Evolutionary conservation across 495 filamentous ascomycete species (phyloP).

Genomic region (Penicillium goetzii): DNA sequence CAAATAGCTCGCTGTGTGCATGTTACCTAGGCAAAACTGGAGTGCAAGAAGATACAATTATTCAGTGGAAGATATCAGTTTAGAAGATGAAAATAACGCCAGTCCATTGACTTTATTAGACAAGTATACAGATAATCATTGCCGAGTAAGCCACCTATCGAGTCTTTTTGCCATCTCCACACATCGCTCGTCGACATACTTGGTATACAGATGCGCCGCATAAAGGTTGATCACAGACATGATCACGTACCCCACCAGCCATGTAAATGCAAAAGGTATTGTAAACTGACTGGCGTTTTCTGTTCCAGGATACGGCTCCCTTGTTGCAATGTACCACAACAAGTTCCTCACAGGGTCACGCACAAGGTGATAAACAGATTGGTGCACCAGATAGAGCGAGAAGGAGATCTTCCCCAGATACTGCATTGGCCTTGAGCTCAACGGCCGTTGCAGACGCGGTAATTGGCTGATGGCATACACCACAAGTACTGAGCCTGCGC

Average conservation of each 20-base stretch:
- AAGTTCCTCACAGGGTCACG: slow-evolving; percentile 22
- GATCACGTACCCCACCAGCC: slow-evolving; percentile 16
- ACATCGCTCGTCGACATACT: slow-evolving; percentile 20
- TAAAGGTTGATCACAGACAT: slow-evolving; percentile 17
- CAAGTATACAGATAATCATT: background rate
- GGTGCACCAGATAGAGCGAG: slow-evolving; percentile 33
- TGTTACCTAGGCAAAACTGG: background rate
- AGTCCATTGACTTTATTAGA: background rate
- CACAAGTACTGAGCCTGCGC: slow-evolving; percentile 12
- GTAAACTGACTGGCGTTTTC: slow-evolving; percentile 11
- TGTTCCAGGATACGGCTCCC: slow-evolving; percentile 12
- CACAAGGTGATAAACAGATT: slow-evolving; percentile 26
- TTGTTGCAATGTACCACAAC: slow-evolving; percentile 23
- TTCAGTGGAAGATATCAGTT: background rate
- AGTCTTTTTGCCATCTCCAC: slow-evolving; percentile 18
- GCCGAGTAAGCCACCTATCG: slow-evolving; percentile 14
- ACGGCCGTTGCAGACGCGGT: slow-evolving; percentile 23
- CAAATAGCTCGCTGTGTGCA: too few relatives aligned
- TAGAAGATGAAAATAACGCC: background rate
- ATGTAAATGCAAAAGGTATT: slow-evolving; percentile 20
- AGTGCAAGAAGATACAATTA: background rate
- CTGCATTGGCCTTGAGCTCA: slow-evolving; percentile 30
- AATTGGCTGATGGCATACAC: slow-evolving; percentile 23
- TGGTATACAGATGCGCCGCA: slow-evolving; percentile 16
- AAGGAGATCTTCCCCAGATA: slow-evolving; percentile 37